These are phyloP conservation scores for Aspergillus thermomutatus DNA, from an alignment of 2,329 filamentous ascomycete genomes.

Conservation along the genomic window DNA sequence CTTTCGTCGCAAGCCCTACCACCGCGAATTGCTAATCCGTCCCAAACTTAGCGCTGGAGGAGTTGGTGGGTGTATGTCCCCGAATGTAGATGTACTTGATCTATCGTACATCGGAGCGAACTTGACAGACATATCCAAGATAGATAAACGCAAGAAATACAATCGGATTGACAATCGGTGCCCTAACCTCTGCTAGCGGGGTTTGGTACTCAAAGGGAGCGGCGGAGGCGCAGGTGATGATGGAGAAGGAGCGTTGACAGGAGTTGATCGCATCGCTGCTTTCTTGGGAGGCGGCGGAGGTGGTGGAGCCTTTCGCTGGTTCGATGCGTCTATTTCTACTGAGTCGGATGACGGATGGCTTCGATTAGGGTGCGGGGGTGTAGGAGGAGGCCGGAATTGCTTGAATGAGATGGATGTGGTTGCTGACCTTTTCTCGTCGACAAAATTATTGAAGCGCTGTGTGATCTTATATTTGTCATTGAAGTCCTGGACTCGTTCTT, in stretches of 20 bases:
- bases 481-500: conserved; percentile 51
- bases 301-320: conserved; percentile 50
- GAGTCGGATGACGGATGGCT: conserved; percentile 21
- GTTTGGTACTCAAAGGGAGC: conserved; percentile 57
- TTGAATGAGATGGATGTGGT: conserved; percentile 6
- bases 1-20: background rate
- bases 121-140: background rate
- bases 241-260: conserved; percentile 25
- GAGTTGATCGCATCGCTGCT: conserved; percentile 42
- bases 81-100: background rate
- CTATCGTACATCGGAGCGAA: background rate
- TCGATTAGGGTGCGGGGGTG: conserved; percentile 23
- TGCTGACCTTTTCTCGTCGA: conserved; percentile 39
- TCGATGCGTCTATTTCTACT: conserved; percentile 30
- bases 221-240: conserved; percentile 48
- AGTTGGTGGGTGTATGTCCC: background rate
- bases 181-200: conserved; percentile 36
- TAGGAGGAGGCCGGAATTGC: conserved; percentile 14
- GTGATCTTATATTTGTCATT: conserved; percentile 39
- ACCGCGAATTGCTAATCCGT: background rate
- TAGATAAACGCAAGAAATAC: background rate
- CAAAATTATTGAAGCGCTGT: conserved; percentile 47
- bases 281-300: conserved; percentile 60
- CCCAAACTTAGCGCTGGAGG: background rate
- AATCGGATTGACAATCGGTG: background rate